Evolutionary conservation across 2,329 filamentous ascomycete genomes (phyloP).

Genomic region (Diaporthe sp.): DNA sequence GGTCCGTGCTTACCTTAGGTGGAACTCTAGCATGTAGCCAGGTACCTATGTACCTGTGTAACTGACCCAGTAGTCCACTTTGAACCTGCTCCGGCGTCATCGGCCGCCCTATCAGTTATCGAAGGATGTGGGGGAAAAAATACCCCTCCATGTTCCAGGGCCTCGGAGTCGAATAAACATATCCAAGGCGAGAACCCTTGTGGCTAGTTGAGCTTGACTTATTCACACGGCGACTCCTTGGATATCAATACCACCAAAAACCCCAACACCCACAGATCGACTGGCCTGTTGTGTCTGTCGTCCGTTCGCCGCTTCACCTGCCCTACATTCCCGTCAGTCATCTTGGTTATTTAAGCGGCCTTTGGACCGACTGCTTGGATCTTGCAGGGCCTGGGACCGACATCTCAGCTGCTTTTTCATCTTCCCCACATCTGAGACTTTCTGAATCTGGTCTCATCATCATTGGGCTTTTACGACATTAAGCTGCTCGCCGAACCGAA

Average conservation of each 20-base stretch:
- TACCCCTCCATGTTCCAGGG: conserved; percentile 31
- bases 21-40: background rate
- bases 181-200: conserved; percentile 11
- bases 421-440: background rate
- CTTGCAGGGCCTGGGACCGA: background rate
- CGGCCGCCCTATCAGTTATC: conserved; percentile 29
- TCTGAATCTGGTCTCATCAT: conserved; percentile 5
- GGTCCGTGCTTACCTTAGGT: conserved; percentile 3
- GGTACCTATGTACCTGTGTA: background rate
- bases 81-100: background rate
- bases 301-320: background rate
- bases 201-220: background rate
- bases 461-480: background rate
- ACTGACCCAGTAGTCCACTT: background rate
- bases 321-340: background rate
- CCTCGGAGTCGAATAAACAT: conserved; percentile 1
- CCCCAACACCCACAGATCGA: background rate
- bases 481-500: background rate
- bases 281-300: background rate
- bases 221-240: background rate
- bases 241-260: background rate
- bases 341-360: background rate
- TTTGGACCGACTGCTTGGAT: background rate
- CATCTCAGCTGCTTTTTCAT: conserved; percentile 15
- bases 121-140: conserved; percentile 9